Evolutionary conservation across 306 rosid species (phyloP).

Genomic region (Coriaria nepalensis): DNA sequence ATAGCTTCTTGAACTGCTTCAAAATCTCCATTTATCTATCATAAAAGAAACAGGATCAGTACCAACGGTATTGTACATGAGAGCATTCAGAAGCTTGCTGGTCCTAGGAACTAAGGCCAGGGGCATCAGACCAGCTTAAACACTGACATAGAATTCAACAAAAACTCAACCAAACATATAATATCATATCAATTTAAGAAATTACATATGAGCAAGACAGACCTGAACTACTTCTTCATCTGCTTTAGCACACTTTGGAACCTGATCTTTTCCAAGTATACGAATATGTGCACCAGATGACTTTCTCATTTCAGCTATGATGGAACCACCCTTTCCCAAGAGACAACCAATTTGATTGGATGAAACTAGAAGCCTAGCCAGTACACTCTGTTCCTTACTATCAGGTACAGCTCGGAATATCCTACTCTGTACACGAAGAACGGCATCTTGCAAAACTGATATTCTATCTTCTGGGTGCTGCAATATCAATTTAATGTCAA

Average conservation of each 20-base stretch:
- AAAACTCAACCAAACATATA: not conserved
- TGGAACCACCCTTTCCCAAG: slow-evolving; percentile 87
- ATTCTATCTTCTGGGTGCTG: slow-evolving; percentile 95
- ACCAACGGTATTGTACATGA: slow-evolving; percentile 6
- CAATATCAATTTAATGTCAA: slow-evolving; percentile 26
- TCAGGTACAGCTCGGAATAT: slow-evolving; percentile 62
- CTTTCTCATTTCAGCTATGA: slow-evolving; percentile 93
- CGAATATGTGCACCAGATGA: slow-evolving; percentile 80
- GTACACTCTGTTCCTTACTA: slow-evolving; percentile 44
- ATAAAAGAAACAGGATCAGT: slow-evolving; percentile 13
- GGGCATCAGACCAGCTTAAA: too few species aligned
- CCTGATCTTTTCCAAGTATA: slow-evolving; percentile 69
- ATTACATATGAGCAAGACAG: not conserved
- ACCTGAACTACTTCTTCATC: slow-evolving; percentile 95
- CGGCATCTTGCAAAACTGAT: slow-evolving; percentile 92
- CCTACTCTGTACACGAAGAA: slow-evolving; percentile 71
- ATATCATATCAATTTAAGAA: not conserved
- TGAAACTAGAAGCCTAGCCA: slow-evolving; percentile 77
- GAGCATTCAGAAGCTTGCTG: slow-evolving; percentile 3
- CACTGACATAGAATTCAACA: not conserved
- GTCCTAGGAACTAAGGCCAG: too few species aligned
- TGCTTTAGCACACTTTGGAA: slow-evolving; percentile 71
- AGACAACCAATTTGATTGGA: slow-evolving; percentile 86
- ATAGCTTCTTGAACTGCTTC: slow-evolving; percentile 90
- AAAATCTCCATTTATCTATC: slow-evolving; percentile 75